phyloP scores from a whole-genome alignment of 2,329 filamentous ascomycete species.

The Teratosphaeria gauchensis region DNA sequence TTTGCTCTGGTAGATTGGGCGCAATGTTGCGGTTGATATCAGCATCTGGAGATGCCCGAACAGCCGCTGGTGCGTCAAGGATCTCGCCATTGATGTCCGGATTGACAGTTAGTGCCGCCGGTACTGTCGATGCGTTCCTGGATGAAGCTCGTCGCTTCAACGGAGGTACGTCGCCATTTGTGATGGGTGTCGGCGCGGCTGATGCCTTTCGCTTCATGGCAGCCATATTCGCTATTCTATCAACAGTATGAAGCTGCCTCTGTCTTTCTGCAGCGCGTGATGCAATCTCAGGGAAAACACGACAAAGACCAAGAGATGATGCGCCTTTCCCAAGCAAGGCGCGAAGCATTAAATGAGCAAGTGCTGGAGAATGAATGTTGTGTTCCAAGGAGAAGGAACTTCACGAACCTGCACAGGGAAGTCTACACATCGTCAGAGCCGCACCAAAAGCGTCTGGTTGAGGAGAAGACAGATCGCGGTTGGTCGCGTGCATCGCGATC shows the following conservation, averaged over 20 bases:
- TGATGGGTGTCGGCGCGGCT: not conserved
- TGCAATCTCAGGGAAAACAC: not conserved
- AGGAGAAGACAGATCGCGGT: not conserved
- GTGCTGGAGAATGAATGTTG: not conserved
- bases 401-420: not conserved
- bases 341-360: not conserved
- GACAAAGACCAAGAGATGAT: not conserved
- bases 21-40: constrained; percentile 24
- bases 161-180: constrained; percentile 11
- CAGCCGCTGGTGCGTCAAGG: constrained; percentile 32
- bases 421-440: not conserved
- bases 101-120: constrained; percentile 12
- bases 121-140: constrained; percentile 3
- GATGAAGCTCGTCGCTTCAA: constrained; percentile 9
- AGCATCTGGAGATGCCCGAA: constrained; percentile 36
- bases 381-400: not conserved
- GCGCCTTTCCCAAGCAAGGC: not conserved
- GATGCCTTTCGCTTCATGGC: constrained; percentile 19
- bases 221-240: constrained; percentile 9
- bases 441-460: not conserved
- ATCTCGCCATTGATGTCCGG: constrained; percentile 30
- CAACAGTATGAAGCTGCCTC: not conserved
- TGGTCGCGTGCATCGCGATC: not conserved
- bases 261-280: not conserved
- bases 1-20: constrained; percentile 14